Base-by-base conservation (phyloP, 225 moss, liverwort and hornwort genomes). In the Straminergon stramineum region DNA sequence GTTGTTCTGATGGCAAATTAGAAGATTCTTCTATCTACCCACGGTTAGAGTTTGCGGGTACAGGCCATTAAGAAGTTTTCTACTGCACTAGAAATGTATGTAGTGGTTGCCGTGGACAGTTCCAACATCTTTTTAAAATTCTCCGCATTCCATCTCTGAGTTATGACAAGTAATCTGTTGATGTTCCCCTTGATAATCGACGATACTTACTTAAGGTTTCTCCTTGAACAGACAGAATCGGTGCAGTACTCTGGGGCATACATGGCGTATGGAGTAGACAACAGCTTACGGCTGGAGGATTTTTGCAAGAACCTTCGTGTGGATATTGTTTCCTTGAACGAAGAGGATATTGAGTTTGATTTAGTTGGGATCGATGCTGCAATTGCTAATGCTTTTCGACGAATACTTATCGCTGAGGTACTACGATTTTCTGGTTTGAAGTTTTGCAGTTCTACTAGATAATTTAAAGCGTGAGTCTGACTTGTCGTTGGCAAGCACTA, bases 211-310 rank as follows among this genome's bases (percentile, higher is more conserved):
- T 28, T 35, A 31, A 63, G 79, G 56, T 87, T 82, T 85, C 28
- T 87, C 11, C 48, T 86, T 51, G 81, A 93, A 86, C 99, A 99
- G 99, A 96, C 97, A 87, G 99, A 99, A 90, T 97, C 99, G n/a
- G 91, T 99, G 85, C 97, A 97, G 89, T 99, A 99, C 86, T 99
- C 99, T 57, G 99, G 99, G 88, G 99, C 99, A 34, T 99, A 97
- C 65, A 94, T 97, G 97, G 92, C 95, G 13, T 96, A 90, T 64
- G 97, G 97, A 85, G 95, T 97, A 55, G 98, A 98, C 91, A 98
- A 98, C 91, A 99, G 99, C 90, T 91, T 97, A 65, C 94, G 95
- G 41, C 88, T 97, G 58, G 93, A 93, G 45, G 94, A 95, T 65
- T 99, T 99, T 88, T 86, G 91, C 83, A 97, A 99, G 90, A 92